phyloP scores from a whole-genome alignment of 192 early-diverging fungal species.

The Coemansia sp. region DNA sequence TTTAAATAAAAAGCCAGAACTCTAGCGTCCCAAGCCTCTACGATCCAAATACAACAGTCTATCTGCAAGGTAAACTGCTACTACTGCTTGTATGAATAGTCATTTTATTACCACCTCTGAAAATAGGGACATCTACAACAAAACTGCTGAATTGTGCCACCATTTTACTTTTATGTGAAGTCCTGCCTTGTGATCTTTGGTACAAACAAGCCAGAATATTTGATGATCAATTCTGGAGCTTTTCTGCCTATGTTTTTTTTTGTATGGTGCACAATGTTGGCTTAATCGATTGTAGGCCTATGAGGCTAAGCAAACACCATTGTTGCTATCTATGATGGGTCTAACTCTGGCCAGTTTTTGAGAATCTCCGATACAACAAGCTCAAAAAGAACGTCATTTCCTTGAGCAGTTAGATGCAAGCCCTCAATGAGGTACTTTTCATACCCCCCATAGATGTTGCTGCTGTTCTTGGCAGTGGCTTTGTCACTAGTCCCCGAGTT shows the following conservation, averaged over 20 bases:
- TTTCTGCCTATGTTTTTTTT: background rate
- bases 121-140: background rate
- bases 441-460: conserved; percentile 25
- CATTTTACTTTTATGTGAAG: background rate
- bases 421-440: conserved; percentile 58
- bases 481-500: background rate
- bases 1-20: background rate
- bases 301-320: background rate
- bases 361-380: conserved; percentile 15
- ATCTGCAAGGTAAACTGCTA: background rate
- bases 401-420: conserved; percentile 57
- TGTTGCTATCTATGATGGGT: background rate
- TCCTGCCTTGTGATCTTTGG: background rate
- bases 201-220: background rate
- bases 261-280: background rate
- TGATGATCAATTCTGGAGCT: background rate
- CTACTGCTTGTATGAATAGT: background rate
- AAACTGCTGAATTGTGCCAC: background rate
- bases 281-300: background rate
- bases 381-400: conserved; percentile 48
- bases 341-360: conserved; percentile 22
- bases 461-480: background rate
- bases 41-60: background rate
- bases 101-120: background rate
- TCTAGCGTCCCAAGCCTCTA: background rate